Percentiles rank a stretch among this genome's conserved stretches.
phyloP scores from a whole-genome alignment of 495 filamentous ascomycete genomes.

The Neurospora sp. region DNA sequence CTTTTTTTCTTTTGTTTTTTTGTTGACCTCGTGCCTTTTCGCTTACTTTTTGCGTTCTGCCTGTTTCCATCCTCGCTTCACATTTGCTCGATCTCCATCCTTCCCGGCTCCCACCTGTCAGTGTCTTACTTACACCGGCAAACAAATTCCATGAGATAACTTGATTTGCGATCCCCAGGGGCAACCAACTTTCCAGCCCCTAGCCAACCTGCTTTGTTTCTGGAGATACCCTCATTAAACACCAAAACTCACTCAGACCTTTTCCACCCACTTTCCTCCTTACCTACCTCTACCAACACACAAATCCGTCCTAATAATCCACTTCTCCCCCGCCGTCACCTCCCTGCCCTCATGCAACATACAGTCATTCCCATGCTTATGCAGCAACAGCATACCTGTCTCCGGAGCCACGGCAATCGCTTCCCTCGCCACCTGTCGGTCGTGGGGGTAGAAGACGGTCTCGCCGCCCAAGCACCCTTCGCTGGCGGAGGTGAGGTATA shows the following conservation, averaged over 20 bases:
- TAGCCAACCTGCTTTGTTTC: neutral
- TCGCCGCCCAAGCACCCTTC: slow-evolving; percentile 72
- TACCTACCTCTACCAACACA: slow-evolving; percentile 39
- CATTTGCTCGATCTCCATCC: neutral
- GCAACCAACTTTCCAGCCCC: neutral
- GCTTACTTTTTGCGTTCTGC: neutral
- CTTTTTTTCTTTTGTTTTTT: neutral
- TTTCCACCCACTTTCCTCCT: neutral
- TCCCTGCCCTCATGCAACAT: slow-evolving; percentile 82
- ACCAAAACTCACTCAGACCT: neutral
- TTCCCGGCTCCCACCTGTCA: neutral
- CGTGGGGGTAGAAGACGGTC: slow-evolving; percentile 82
- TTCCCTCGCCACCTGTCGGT: slow-evolving; percentile 46
- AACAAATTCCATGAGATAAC: neutral
- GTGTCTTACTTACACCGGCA: neutral
- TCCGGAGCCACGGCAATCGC: slow-evolving; percentile 60
- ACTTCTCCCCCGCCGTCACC: slow-evolving; percentile 77
- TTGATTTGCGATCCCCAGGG: neutral
- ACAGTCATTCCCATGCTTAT: slow-evolving; percentile 83
- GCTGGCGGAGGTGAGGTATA: slow-evolving; percentile 66
- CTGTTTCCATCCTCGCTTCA: too few relatives aligned
- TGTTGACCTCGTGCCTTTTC: neutral
- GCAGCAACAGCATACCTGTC: slow-evolving; percentile 73
- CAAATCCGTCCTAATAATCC: slow-evolving; percentile 83
- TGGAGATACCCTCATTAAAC: neutral